Base-by-base conservation (phyloP, 441 rosid species). In the Gossypium davidsonii region DNA sequence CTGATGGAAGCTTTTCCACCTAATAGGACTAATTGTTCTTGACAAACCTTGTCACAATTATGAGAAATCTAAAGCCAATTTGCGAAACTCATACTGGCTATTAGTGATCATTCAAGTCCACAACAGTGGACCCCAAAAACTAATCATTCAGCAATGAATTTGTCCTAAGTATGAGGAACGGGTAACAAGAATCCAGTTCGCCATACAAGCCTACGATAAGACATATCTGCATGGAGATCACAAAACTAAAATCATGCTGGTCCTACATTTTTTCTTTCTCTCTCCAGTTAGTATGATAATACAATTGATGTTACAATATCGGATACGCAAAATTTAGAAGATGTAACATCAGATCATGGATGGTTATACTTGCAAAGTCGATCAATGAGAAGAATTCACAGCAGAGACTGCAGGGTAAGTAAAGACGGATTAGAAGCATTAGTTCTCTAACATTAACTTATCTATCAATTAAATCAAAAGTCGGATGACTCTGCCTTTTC, bases 61-160 rank as follows among this genome's bases (percentile, higher is more conserved):
- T 71, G 61, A 77, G 60, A 73, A 59, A 18, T 72, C 25, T 57
- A 8, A 77, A 21, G 37, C 59, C 46, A 34, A 56, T n/a, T 6
- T 64, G 70, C 39, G 6, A 52, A 51, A 31, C 44, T 18, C 42
- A 15, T 2, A 65, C 31, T 59, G 37, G 11, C 9, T 60, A 67
- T 17, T 59, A 17, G 3, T 14, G 39, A 58, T 3, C 42, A 48
- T 67, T 58, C 51, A 74, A 74, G 66, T 65, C 18, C 4, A 56
- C 37, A 66, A 59, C 69, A 42, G 15, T 3, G 67, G 70, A 64
- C 63, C 81, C 75, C 69, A 1, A 34, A 64, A 67, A 14, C 8
- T 51, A 79, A 79, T 74, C 71, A 79, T 79, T 75, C 71, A 74
- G 15, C 76, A 71, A 58, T 23, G 10, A 20, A 61, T 59, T 52